Conservation (phyloP, 1,139 yeast genomes). For the Pichia sp. region DNA sequence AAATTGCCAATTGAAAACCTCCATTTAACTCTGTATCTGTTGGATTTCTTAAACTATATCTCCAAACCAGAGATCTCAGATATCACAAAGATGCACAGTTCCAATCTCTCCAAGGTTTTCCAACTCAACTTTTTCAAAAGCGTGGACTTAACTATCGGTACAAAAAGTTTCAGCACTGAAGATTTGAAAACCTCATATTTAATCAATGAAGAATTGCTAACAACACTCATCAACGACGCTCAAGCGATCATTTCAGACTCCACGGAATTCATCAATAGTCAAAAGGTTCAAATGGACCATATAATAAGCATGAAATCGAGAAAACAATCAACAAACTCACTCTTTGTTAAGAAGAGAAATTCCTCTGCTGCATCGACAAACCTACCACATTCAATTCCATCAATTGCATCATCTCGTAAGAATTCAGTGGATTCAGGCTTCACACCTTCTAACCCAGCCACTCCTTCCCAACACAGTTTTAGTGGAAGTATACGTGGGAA, state of each 20-base stretch:
- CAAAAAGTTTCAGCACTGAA: slow-evolving; percentile 19
- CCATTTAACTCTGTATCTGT: slow-evolving; percentile 30
- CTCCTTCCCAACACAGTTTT: too few species aligned
- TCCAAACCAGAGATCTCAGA: slow-evolving; percentile 23
- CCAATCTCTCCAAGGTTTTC: slow-evolving; percentile 33
- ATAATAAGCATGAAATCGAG: slow-evolving; percentile 1
- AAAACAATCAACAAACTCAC: neutral
- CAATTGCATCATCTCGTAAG: slow-evolving; percentile 1
- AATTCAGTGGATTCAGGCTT: slow-evolving; percentile 7
- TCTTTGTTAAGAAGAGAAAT: slow-evolving; percentile 8
- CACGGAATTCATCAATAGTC: slow-evolving; percentile 1
- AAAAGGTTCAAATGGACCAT: slow-evolving; percentile 8
- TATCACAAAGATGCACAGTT: slow-evolving; percentile 33
- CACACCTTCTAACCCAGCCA: neutral
- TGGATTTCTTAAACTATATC: slow-evolving; percentile 28
- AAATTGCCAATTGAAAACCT: slow-evolving; percentile 29
- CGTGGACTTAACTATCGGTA: slow-evolving; percentile 24
- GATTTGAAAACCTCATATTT: slow-evolving; percentile 14
- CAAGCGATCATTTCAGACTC: slow-evolving; percentile 11
- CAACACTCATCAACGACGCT: slow-evolving; percentile 9
- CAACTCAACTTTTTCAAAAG: slow-evolving; percentile 34
- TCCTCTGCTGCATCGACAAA: slow-evolving; percentile 1
- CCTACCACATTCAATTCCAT: neutral
- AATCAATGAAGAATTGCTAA: slow-evolving; percentile 13
- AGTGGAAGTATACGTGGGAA: neutral